These are phyloP conservation scores for Phenoliferia sp. DNA, from an alignment of 1,284 basidiomycete species.

Conservation along the genomic window DNA sequence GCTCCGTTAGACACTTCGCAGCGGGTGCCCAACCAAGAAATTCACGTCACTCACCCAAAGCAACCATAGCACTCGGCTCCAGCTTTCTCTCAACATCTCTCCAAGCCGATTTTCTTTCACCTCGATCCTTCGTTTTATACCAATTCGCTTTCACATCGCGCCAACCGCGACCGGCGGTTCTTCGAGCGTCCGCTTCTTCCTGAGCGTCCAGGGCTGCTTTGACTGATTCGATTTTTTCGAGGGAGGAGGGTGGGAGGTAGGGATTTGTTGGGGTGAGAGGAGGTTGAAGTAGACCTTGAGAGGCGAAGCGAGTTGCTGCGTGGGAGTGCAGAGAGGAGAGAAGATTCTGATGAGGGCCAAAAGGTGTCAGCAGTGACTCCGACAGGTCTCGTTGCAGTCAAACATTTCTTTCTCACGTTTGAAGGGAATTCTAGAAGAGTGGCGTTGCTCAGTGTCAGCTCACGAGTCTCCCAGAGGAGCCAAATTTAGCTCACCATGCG, in stretches of 20 bases:
- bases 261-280: conserved; percentile 11
- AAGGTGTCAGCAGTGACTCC: not conserved
- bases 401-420: not conserved
- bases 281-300: conserved; percentile 11
- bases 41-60: conserved; percentile 21
- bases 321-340: conserved; percentile 15
- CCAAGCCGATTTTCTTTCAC: conserved; percentile 9
- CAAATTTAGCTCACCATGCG: not conserved
- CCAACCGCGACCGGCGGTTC: not conserved
- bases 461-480: no score
- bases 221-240: conserved; percentile 11
- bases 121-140: not conserved
- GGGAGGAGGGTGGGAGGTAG: conserved; percentile 4
- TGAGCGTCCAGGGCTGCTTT: not conserved
- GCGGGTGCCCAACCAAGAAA: no score
- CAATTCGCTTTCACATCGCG: not conserved
- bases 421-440: conserved; percentile 12
- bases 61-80: conserved; percentile 27
- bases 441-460: not conserved
- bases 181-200: conserved; percentile 3
- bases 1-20: not conserved
- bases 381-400: no score
- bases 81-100: conserved; percentile 14
- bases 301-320: conserved; percentile 3
- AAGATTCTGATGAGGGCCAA: conserved; percentile 13